Evolutionary conservation across 192 early-diverging fungal genomes (phyloP).

Genomic region (Diversispora epigaea): DNA sequence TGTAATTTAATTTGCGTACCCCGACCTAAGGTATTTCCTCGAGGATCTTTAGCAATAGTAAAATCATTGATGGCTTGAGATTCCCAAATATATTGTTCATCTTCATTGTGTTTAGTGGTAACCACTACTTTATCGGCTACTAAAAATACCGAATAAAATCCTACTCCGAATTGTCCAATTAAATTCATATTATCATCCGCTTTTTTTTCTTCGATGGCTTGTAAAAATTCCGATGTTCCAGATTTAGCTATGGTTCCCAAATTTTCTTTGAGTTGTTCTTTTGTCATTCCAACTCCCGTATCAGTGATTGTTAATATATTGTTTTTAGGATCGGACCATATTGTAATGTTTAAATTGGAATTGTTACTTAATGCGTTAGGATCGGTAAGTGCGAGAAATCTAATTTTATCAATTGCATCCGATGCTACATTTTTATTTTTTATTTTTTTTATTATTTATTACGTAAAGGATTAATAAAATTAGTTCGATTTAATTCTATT

Average conservation of each 20-base stretch:
- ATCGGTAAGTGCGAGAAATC: slow-evolving; percentile 78
- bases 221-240: slow-evolving; percentile 87
- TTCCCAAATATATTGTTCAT: slow-evolving; percentile 91
- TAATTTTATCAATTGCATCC: slow-evolving; percentile 94
- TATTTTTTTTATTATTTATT: neutral
- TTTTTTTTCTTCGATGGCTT: slow-evolving; percentile 77
- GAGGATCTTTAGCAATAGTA: slow-evolving; percentile 85
- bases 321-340: slow-evolving; percentile 70
- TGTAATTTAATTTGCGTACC: slow-evolving; percentile 93
- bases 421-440: slow-evolving; percentile 47
- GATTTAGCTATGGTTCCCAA: slow-evolving; percentile 98
- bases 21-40: slow-evolving; percentile 86
- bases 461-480: neutral
- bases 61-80: slow-evolving; percentile 90
- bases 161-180: slow-evolving; percentile 99
- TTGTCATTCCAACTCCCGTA: slow-evolving; percentile 96
- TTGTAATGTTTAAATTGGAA: slow-evolving; percentile 77
- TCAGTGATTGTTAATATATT: slow-evolving; percentile 84
- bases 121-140: slow-evolving; percentile 95
- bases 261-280: slow-evolving; percentile 83
- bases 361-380: slow-evolving; percentile 56
- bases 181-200: slow-evolving; percentile 60
- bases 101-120: slow-evolving; percentile 84
- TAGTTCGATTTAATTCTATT: neutral
- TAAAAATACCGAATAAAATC: slow-evolving; percentile 97